These are phyloP conservation scores for Syncephalastrum racemosum DNA, from an alignment of 371 early-diverging fungal species.

Conservation along the genomic window DNA sequence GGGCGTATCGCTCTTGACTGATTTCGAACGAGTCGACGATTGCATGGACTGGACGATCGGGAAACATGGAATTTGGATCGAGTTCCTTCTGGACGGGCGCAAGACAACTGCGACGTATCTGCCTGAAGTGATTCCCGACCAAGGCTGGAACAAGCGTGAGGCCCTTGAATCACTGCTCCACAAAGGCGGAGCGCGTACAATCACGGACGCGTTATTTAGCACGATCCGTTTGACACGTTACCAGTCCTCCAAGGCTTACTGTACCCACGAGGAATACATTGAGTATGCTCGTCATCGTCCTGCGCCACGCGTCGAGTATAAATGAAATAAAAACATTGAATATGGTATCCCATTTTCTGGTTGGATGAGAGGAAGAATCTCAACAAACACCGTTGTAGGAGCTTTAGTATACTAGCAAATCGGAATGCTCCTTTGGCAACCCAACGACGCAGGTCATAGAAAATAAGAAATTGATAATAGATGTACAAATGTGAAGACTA, in stretches of 20 bases:
- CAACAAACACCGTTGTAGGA: too few species aligned
- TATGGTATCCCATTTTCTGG: too few species aligned
- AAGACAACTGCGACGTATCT: constrained; percentile 83
- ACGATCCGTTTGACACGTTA: constrained; percentile 78
- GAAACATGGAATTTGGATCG: constrained; percentile 90
- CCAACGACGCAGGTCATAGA: too few species aligned
- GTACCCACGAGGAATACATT: constrained; percentile 67
- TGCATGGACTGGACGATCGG: constrained; percentile 92
- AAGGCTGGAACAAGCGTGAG: constrained; percentile 84
- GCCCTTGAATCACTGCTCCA: constrained; percentile 81
- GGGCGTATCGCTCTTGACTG: constrained; percentile 79
- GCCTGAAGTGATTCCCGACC: constrained; percentile 77
- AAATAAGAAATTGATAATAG: too few species aligned
- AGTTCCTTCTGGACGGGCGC: constrained; percentile 63
- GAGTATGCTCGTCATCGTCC: constrained; percentile 5
- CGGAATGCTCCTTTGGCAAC: too few species aligned
- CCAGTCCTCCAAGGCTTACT: constrained; percentile 67
- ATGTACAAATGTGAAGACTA: too few species aligned
- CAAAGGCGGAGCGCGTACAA: constrained; percentile 76
- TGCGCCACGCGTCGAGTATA: neutral
- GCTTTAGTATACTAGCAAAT: too few species aligned
- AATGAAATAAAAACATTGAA: too few species aligned
- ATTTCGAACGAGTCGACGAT: constrained; percentile 77
- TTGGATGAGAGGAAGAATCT: too few species aligned
- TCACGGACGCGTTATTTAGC: constrained; percentile 57